phyloP scores from a whole-genome alignment of 2,329 filamentous ascomycete species.

The Bipolaris oryzae region DNA sequence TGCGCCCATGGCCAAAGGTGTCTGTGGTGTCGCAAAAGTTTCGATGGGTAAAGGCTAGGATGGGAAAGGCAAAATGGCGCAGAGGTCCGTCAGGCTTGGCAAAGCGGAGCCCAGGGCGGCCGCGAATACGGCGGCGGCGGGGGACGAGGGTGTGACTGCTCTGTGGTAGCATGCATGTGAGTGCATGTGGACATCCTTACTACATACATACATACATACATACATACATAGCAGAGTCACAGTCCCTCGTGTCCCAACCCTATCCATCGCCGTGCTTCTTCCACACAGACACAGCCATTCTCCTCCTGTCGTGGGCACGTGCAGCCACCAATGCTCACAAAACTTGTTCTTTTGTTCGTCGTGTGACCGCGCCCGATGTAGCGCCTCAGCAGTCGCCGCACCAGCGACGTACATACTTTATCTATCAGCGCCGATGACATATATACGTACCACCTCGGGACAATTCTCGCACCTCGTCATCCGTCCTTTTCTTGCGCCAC shows the following conservation, averaged over 20 bases:
- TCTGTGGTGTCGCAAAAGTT: slow-evolving; percentile 5
- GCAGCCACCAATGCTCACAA: slow-evolving; percentile 5
- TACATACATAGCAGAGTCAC: too few relatives aligned
- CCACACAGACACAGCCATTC: not conserved
- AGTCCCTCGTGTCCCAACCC: not conserved
- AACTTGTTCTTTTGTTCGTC: slow-evolving; percentile 21
- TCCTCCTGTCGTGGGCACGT: not conserved
- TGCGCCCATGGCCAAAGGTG: slow-evolving; percentile 57
- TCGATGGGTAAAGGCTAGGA: slow-evolving; percentile 1
- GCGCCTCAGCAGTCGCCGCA: slow-evolving; percentile 22
- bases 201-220: too few relatives aligned
- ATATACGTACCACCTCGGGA: slow-evolving; percentile 22
- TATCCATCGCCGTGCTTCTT: slow-evolving; percentile 1
- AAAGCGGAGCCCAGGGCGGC: slow-evolving; percentile 20
- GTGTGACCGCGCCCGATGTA: slow-evolving; percentile 31
- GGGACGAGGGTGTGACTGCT: not conserved
- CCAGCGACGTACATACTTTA: slow-evolving; percentile 16
- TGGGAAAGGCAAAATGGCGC: slow-evolving; percentile 11
- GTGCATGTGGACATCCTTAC: too few relatives aligned
- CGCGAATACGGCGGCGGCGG: slow-evolving; percentile 3
- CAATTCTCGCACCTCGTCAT: slow-evolving; percentile 39
- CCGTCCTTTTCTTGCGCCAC: slow-evolving; percentile 25
- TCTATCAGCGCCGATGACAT: slow-evolving; percentile 32
- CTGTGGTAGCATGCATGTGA: too few relatives aligned
- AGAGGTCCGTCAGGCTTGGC: slow-evolving; percentile 30